phyloP scores from a whole-genome alignment of 2,329 filamentous ascomycete species.

The Thielaviopsis cerberus region DNA sequence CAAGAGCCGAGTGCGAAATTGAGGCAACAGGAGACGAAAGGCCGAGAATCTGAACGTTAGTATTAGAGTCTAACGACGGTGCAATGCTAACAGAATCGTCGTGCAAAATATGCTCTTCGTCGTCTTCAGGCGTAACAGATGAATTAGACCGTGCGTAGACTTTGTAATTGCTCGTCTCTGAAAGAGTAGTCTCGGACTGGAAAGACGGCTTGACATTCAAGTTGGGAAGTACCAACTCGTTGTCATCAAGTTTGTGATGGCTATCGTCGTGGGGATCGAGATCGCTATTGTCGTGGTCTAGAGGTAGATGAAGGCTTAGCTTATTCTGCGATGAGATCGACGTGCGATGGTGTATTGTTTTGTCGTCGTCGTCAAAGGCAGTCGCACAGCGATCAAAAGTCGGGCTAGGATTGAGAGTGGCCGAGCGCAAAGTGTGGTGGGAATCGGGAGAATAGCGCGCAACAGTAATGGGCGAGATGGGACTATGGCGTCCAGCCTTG shows the following conservation, averaged over 20 bases:
- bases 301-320: background rate
- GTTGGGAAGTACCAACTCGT: constrained; percentile 3
- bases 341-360: constrained; percentile 13
- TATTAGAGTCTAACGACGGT: constrained; percentile 20
- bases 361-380: constrained; percentile 10
- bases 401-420: constrained; percentile 16
- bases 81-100: constrained; percentile 20
- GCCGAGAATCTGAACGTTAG: constrained; percentile 33
- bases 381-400: constrained; percentile 16
- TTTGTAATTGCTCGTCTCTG: constrained; percentile 36
- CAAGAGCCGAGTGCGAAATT: constrained; percentile 22
- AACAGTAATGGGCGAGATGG: constrained; percentile 6
- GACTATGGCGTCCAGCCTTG: constrained; percentile 4
- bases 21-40: constrained; percentile 30
- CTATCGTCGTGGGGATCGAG: background rate
- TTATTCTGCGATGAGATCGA: background rate
- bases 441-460: constrained; percentile 15
- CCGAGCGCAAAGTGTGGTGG: constrained; percentile 12
- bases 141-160: constrained; percentile 29
- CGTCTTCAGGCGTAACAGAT: constrained; percentile 15
- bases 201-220: constrained; percentile 11
- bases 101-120: background rate
- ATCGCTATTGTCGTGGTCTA: background rate
- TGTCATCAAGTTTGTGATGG: background rate
- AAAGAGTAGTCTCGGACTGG: constrained; percentile 24